These are phyloP conservation scores for Curvularia sp. DNA, from an alignment of 2,329 filamentous ascomycete genomes.

Conservation along the genomic window DNA sequence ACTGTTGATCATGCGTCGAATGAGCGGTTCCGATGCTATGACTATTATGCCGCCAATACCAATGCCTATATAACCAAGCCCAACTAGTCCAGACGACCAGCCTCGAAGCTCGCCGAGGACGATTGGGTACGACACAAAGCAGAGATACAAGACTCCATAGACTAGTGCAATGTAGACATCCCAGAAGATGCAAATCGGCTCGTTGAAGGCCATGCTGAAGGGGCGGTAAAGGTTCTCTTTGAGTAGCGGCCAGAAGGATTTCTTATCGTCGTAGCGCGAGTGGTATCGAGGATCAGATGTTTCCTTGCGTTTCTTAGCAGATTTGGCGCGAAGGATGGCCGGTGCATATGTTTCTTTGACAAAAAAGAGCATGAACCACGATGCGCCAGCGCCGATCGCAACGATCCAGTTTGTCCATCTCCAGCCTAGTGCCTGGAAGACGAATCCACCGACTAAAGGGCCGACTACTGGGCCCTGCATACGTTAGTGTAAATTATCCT, in stretches of 20 bases:
- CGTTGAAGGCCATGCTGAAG: slow-evolving; percentile 76
- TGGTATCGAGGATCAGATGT: slow-evolving; percentile 78
- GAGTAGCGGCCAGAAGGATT: slow-evolving; percentile 70
- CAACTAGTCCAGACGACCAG: slow-evolving; percentile 75
- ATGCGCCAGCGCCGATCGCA: slow-evolving; percentile 69
- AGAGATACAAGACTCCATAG: slow-evolving; percentile 87
- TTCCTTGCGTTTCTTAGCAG: slow-evolving; percentile 70
- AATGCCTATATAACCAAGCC: slow-evolving; percentile 79
- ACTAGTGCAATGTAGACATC: slow-evolving; percentile 75
- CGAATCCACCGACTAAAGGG: slow-evolving; percentile 81
- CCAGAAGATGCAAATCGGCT: slow-evolving; percentile 87
- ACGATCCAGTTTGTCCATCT: slow-evolving; percentile 80
- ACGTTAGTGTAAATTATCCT: too few relatives aligned
- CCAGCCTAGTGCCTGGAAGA: slow-evolving; percentile 81
- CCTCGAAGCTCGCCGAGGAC: slow-evolving; percentile 78
- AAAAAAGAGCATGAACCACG: slow-evolving; percentile 66
- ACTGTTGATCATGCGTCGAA: slow-evolving; percentile 77
- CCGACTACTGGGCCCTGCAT: slow-evolving; percentile 60
- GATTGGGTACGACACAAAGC: slow-evolving; percentile 89
- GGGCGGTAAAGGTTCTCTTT: slow-evolving; percentile 79
- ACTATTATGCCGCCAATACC: slow-evolving; percentile 63
- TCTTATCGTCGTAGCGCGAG: slow-evolving; percentile 80
- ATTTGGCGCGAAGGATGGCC: slow-evolving; percentile 75
- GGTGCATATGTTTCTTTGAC: slow-evolving; percentile 81
- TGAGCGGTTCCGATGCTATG: slow-evolving; percentile 68